Conservation (phyloP, 257 asterid species). For the Rehmannia glutinosa region DNA sequence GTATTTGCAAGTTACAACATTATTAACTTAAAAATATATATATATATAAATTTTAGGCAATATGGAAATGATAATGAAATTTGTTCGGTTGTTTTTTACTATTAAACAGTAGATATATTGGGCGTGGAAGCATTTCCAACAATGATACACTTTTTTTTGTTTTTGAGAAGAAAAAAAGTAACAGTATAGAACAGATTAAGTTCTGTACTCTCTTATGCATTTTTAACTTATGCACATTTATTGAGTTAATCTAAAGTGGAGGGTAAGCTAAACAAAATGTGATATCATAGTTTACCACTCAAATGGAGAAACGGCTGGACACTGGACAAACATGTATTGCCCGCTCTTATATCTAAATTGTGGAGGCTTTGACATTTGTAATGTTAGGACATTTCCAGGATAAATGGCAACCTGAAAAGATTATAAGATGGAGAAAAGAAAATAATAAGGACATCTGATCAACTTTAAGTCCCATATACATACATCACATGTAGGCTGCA, state of each 20-base stretch:
- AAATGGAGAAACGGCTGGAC: slow-evolving; percentile 91
- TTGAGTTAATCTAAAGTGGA: not conserved
- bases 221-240: not conserved
- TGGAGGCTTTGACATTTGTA: slow-evolving; percentile 96
- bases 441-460: no score
- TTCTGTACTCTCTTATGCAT: not conserved
- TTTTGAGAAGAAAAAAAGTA: no score
- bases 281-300: slow-evolving; percentile 58
- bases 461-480: no score
- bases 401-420: slow-evolving; percentile 76
- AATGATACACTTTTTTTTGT: no score
- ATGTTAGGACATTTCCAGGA: slow-evolving; percentile 82
- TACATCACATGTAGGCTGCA: no score
- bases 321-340: slow-evolving; percentile 94
- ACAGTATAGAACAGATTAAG: not conserved
- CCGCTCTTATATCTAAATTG: slow-evolving; percentile 82
- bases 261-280: not conserved
- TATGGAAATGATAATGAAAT: no score
- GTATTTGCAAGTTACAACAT: slow-evolving; percentile 13
- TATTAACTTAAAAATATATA: not conserved
- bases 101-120: no score
- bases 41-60: no score
- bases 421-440: not conserved
- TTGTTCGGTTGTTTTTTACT: no score
- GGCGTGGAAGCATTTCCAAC: no score